Evolutionary conservation across 345 rosid species (phyloP), one percentile per base, ranked within the genome.

Genomic region (Triadica sebifera): DNA sequence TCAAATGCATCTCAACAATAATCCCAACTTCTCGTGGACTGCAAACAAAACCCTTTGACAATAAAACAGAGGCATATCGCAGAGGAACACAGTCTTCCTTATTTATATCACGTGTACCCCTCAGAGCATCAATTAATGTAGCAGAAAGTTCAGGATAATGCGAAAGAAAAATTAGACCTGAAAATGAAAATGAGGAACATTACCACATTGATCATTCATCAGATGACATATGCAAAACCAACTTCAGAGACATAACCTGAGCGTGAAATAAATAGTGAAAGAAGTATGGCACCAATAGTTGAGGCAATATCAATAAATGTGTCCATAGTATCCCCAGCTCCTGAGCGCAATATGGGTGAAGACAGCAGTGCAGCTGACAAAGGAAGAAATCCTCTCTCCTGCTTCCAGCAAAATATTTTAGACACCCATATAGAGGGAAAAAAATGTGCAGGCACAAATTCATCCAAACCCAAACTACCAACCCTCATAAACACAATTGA

Each of bases 301-400:
- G 90, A 88, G 20, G 85, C 78, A 59, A 91, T 87, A 77, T 90
- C 98, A 76, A 89, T 66, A 75, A 85, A 84, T 57, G 78, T 70
- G 75, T 80, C 85, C 75, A 81, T 62, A 49, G 74, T 46, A 69
- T 88, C 91, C 83, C 89, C 98, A 74, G 69, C 81, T 75, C 84
- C 87, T 74, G 86, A 85, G 67, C 82, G 91, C 81, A 89, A 77
- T 69, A 74, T 62, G 68, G 90, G 78, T 67, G 94, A 83, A 67
- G 98, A 91, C 84, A 95, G 80, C 75, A 95, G 81, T 71, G 99
- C 99, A 79, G 93, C 94, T 68, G 99, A 95, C 82, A 95, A 78
- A 73, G 98, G 90, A 81, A 93, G 97, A 89, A 93, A 88, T n/a
- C 98, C 99, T 59, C 94, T 87, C 82, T 95, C 99, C 99, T 95